These are phyloP conservation scores for Cyclocybe cylindracea DNA, from an alignment of 768 basidiomycete genomes.

Conservation along the genomic window DNA sequence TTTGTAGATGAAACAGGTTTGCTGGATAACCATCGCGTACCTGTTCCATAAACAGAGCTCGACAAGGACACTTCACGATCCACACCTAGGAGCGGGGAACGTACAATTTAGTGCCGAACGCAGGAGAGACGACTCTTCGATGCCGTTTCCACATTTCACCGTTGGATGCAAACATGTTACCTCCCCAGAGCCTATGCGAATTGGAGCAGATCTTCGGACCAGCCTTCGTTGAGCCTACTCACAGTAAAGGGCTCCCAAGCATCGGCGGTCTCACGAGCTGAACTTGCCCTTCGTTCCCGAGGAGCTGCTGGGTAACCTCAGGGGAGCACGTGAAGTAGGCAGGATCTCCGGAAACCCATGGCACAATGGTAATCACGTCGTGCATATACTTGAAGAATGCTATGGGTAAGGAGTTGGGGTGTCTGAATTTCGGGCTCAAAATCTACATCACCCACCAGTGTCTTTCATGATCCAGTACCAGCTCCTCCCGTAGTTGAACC, in stretches of 20 bases:
- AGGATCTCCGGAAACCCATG: slow-evolving; percentile 15
- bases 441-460: background rate
- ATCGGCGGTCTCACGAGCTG: slow-evolving; percentile 11
- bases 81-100: no score
- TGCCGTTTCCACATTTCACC: slow-evolving; percentile 11
- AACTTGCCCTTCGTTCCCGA: slow-evolving; percentile 15
- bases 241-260: slow-evolving; percentile 1
- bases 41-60: background rate
- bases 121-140: slow-evolving; percentile 8
- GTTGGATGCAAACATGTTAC: slow-evolving; percentile 6
- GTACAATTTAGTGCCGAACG: slow-evolving; percentile 7
- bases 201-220: background rate
- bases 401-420: background rate
- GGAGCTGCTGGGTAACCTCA: slow-evolving; percentile 23
- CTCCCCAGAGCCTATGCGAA: slow-evolving; percentile 9
- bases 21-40: slow-evolving; percentile 5
- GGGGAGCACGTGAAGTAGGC: slow-evolving; percentile 21
- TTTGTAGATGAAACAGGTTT: slow-evolving; percentile 3
- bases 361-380: slow-evolving; percentile 25
- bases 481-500: slow-evolving; percentile 6
- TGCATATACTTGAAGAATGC: slow-evolving; percentile 24
- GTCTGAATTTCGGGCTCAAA: no score
- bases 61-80: no score
- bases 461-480: slow-evolving; percentile 5
- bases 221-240: background rate